Percentiles rank a stretch among this genome's conserved stretches.
These are phyloP conservation scores for Pezicula radicicola DNA, from an alignment of 2,329 filamentous ascomycete species.

Conservation along the genomic window DNA sequence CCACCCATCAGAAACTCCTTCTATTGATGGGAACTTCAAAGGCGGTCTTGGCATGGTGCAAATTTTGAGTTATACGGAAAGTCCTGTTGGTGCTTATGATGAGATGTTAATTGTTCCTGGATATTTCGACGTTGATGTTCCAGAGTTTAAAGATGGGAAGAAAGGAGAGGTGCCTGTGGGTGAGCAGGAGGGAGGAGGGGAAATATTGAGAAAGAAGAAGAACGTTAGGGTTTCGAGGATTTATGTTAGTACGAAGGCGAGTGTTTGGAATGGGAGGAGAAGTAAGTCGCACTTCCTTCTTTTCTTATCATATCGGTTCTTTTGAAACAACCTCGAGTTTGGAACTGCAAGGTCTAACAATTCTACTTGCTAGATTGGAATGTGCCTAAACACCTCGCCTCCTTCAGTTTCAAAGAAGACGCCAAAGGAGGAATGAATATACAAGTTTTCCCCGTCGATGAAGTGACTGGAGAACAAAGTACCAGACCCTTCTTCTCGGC, in stretches of 20 bases:
- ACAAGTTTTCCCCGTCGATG: slow-evolving; percentile 44
- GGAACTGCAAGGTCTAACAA: background rate
- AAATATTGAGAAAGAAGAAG: slow-evolving; percentile 29
- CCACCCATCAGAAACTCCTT: background rate
- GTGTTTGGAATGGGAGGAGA: slow-evolving; percentile 49
- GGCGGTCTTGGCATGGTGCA: slow-evolving; percentile 48
- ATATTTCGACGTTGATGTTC: slow-evolving; percentile 33
- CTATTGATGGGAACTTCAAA: slow-evolving; percentile 29
- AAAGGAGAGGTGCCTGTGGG: background rate
- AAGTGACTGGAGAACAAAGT: slow-evolving; percentile 27
- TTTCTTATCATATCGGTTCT: background rate
- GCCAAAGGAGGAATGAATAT: slow-evolving; percentile 35
- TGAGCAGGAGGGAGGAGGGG: slow-evolving; percentile 23
- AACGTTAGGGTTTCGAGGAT: slow-evolving; percentile 47
- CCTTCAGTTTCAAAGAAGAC: slow-evolving; percentile 42
- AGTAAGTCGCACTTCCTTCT: slow-evolving; percentile 32
- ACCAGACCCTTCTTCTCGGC: slow-evolving; percentile 42
- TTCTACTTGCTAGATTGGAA: slow-evolving; percentile 43
- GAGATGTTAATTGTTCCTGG: slow-evolving; percentile 48
- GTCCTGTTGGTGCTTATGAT: slow-evolving; percentile 51
- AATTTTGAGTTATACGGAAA: slow-evolving; percentile 47
- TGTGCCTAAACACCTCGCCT: slow-evolving; percentile 52
- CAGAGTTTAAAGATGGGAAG: slow-evolving; percentile 17
- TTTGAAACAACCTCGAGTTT: background rate
- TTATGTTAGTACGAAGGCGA: slow-evolving; percentile 50